Conservation (phyloP, 2,329 filamentous ascomycete species). For the Ascochyta pisi region DNA sequence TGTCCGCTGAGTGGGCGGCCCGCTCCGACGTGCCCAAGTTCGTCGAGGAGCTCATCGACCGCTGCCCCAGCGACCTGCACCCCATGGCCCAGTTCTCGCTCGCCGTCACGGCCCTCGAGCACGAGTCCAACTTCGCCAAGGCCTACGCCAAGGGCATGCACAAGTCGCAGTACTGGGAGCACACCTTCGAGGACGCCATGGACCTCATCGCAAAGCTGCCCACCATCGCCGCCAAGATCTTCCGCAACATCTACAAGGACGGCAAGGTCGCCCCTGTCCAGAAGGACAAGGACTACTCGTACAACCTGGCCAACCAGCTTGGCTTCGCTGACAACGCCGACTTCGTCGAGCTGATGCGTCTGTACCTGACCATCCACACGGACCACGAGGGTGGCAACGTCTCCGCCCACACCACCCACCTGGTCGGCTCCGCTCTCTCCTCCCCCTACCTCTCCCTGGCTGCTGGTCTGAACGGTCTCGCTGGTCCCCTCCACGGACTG, state of each 20-base stretch:
- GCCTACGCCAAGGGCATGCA: conserved; percentile 98
- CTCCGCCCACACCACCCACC: conserved; percentile 96
- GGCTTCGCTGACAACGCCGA: conserved; percentile 94
- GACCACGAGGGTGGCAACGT: conserved; percentile 99
- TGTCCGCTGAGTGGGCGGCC: conserved; percentile 98
- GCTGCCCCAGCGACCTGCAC: conserved; percentile 98
- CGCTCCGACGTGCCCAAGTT: conserved; percentile 97
- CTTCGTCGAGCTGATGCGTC: conserved; percentile 97
- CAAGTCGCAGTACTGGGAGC: conserved; percentile 99
- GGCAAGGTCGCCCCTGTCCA: conserved; percentile 95
- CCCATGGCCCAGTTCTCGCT: conserved; percentile 99
- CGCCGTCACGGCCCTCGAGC: conserved; percentile 96
- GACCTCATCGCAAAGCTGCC: conserved; percentile 99
- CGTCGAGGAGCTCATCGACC: conserved; percentile 99
- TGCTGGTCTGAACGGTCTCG: conserved; percentile 96
- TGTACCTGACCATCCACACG: conserved; percentile 99
- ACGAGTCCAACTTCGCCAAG: conserved; percentile 97
- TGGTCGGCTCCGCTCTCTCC: conserved; percentile 95
- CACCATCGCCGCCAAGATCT: conserved; percentile 97
- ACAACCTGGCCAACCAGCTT: conserved; percentile 99
- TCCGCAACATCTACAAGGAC: conserved; percentile 99
- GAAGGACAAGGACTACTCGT: conserved; percentile 99
- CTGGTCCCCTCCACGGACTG: conserved; percentile 96
- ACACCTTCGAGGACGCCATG: conserved; percentile 99
- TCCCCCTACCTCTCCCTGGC: conserved; percentile 96